These are phyloP conservation scores for Myxozyma mucilagina DNA, from an alignment of 805 yeast species.

Conservation along the genomic window DNA sequence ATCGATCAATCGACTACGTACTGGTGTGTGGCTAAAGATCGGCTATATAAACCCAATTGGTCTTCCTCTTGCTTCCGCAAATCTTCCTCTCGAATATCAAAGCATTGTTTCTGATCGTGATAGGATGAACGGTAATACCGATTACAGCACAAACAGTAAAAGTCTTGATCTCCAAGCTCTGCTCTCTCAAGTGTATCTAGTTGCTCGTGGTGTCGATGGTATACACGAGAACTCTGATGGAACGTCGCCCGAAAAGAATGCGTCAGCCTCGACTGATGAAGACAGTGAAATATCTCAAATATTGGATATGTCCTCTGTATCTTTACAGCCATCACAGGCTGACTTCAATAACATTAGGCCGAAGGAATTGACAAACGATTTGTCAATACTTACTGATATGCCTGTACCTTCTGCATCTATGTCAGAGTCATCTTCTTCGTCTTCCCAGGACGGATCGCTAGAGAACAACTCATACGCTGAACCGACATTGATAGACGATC, in stretches of 20 bases:
- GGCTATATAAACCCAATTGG: constrained; percentile 23
- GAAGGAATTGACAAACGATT: not conserved
- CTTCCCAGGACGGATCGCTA: not conserved
- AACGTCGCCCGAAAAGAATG: not conserved
- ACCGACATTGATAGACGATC: too few species aligned
- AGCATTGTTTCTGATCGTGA: not conserved
- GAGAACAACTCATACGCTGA: too few species aligned
- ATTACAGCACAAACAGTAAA: not conserved
- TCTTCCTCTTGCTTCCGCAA: constrained; percentile 16
- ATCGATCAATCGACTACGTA: constrained; percentile 16
- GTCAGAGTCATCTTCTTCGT: not conserved
- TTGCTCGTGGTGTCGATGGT: not conserved
- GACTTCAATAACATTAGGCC: not conserved
- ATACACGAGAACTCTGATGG: not conserved
- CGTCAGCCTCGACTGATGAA: not conserved
- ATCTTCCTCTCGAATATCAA: constrained; percentile 16
- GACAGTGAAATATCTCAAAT: not conserved
- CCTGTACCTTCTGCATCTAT: too few species aligned
- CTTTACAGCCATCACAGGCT: not conserved
- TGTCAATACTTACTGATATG: too few species aligned
- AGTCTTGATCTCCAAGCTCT: not conserved
- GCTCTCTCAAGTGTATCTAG: not conserved
- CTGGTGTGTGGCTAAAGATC: constrained; percentile 22
- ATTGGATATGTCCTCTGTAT: not conserved
- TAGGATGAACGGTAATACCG: not conserved